Percentiles rank a stretch among this genome's conserved stretches.
Conservation (phyloP, 352 stramenopile genomes). For the Pythium folliculosum region DNA sequence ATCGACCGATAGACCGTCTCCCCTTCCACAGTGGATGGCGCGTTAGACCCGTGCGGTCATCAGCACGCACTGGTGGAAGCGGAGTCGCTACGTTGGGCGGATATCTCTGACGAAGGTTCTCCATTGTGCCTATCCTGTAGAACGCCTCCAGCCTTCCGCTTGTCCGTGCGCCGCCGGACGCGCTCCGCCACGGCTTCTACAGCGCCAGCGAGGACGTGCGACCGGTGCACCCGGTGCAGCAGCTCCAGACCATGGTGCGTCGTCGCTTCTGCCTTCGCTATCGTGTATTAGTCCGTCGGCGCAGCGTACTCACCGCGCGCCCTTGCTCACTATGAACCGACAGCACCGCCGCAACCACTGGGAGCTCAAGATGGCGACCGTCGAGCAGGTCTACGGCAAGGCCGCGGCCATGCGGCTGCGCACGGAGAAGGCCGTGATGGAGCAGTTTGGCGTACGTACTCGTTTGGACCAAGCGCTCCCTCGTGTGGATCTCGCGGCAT, state of each 20-base stretch:
- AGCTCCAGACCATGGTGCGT: conserved; percentile 72
- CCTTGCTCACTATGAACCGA: not conserved
- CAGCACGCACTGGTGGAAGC: too few relatives aligned
- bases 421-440: conserved; percentile 86
- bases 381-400: conserved; percentile 89
- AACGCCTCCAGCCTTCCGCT: conserved; percentile 58
- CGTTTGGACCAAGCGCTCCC: too few relatives aligned
- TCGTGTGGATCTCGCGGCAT: too few relatives aligned
- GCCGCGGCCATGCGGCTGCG: conserved; percentile 86
- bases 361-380: conserved; percentile 88
- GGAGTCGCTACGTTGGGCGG: too few relatives aligned
- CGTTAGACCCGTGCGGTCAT: too few relatives aligned
- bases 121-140: not conserved
- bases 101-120: not conserved
- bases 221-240: conserved; percentile 84
- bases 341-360: conserved; percentile 77
- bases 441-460: conserved; percentile 71
- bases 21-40: too few relatives aligned
- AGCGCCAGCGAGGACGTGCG: conserved; percentile 79
- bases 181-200: conserved; percentile 82
- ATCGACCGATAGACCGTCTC: too few relatives aligned
- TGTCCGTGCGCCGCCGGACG: conserved; percentile 78
- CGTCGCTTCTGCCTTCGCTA: not conserved
- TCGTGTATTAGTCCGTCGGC: not conserved
- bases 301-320: not conserved